These are phyloP conservation scores for Parasarocladium wereldwijsianum DNA, from an alignment of 2,329 filamentous ascomycete genomes.

Conservation along the genomic window DNA sequence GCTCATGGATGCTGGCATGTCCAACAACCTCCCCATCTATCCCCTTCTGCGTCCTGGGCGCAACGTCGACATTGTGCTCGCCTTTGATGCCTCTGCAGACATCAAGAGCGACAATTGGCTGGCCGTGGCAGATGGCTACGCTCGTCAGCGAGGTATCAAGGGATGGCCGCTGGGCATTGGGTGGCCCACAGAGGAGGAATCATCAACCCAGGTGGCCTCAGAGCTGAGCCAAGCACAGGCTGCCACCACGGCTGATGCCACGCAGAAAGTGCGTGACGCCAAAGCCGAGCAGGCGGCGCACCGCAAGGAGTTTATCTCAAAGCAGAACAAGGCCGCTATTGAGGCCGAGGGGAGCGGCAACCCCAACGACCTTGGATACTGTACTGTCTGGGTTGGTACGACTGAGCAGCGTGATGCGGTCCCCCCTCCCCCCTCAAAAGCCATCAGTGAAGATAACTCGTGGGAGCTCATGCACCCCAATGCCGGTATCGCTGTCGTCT, in stretches of 20 bases:
- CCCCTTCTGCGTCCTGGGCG: slow-evolving; percentile 79
- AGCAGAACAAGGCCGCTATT: slow-evolving; percentile 11
- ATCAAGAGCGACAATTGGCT: slow-evolving; percentile 94
- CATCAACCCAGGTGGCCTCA: slow-evolving; percentile 42
- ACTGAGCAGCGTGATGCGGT: slow-evolving; percentile 54
- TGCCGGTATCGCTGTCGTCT: slow-evolving; percentile 78
- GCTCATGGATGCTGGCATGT: slow-evolving; percentile 97
- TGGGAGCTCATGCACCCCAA: slow-evolving; percentile 56
- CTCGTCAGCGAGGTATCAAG: slow-evolving; percentile 74
- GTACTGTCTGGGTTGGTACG: slow-evolving; percentile 88
- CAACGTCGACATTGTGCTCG: slow-evolving; percentile 77
- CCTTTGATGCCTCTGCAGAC: slow-evolving; percentile 90
- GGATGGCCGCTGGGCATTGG: slow-evolving; percentile 93
- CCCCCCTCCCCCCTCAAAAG: slow-evolving; percentile 35
- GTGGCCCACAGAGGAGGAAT: slow-evolving; percentile 58
- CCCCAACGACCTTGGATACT: slow-evolving; percentile 63
- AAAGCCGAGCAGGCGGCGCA: slow-evolving; percentile 26
- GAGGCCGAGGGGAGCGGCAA: slow-evolving; percentile 22
- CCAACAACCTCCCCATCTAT: slow-evolving; percentile 93
- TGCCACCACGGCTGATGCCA: slow-evolving; percentile 42
- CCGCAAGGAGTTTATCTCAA: slow-evolving; percentile 11
- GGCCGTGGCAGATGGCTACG: slow-evolving; percentile 84
- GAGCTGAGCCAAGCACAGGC: slow-evolving; percentile 55
- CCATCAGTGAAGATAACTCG: slow-evolving; percentile 46
- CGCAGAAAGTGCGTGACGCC: slow-evolving; percentile 48